Percentiles rank a stretch among this genome's conserved stretches.
These are phyloP conservation scores for Hordeum marinum DNA, from an alignment of 176 grass and related monocot genomes.

Conservation along the genomic window DNA sequence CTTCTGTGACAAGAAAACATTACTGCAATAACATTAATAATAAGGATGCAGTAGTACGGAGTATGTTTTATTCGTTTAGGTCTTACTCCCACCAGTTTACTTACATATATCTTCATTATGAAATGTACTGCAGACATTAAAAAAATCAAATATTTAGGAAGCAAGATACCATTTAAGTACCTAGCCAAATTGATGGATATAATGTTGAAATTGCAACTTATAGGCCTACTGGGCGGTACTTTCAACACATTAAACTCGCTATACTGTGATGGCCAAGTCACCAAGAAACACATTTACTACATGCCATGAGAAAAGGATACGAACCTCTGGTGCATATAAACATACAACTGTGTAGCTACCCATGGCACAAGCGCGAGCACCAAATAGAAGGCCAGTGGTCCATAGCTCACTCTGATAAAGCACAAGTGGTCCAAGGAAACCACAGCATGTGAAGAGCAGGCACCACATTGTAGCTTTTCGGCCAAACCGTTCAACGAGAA, in stretches of 20 bases:
- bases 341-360: conserved; percentile 62
- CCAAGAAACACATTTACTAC: neutral
- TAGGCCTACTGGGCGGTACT: neutral
- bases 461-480: conserved; percentile 69
- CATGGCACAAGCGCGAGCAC: conserved; percentile 59
- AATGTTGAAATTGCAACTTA: neutral
- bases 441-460: conserved; percentile 63
- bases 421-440: conserved; percentile 58
- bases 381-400: conserved; percentile 68
- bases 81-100: neutral
- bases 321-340: conserved; percentile 72
- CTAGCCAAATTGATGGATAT: neutral
- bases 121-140: neutral
- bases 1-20: neutral
- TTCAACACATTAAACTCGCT: neutral
- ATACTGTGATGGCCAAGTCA: neutral
- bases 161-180: neutral
- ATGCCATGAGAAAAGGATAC: neutral
- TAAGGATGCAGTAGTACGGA: neutral
- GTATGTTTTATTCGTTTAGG: neutral
- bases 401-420: conserved; percentile 55
- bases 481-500: conserved; percentile 58
- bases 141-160: neutral
- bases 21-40: neutral
- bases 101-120: neutral